Conservation (phyloP, 306 rosid species). For the Quercus agrifolia region DNA sequence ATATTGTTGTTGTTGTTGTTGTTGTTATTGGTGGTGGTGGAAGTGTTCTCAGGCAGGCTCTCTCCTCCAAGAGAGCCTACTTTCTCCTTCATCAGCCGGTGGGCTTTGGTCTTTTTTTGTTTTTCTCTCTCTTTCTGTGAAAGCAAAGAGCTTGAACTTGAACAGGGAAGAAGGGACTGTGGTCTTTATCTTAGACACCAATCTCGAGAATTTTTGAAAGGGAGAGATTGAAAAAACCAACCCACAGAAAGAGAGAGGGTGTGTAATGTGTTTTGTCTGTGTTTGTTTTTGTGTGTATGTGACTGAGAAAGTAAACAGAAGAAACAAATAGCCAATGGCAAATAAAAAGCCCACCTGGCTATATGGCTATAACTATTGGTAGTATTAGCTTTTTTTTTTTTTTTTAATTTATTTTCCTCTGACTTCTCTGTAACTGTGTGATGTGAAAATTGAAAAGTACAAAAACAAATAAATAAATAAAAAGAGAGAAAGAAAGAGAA, state of each 20-base stretch:
- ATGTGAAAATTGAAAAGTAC: conserved; percentile 33
- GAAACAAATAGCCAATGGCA: conserved; percentile 33
- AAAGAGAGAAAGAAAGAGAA: conserved; percentile 12
- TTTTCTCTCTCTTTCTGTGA: neutral
- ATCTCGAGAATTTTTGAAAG: conserved; percentile 46
- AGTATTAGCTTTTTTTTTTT: neutral
- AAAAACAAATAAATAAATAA: conserved; percentile 13
- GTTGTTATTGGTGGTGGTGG: conserved; percentile 18
- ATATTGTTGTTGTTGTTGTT: conserved; percentile 13
- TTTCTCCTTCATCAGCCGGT: conserved; percentile 72
- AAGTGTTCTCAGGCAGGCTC: conserved; percentile 63
- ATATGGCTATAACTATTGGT: neutral
- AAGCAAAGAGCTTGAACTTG: conserved; percentile 9
- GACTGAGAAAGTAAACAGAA: conserved; percentile 32
- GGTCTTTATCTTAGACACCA: conserved; percentile 45
- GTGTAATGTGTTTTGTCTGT: conserved; percentile 13
- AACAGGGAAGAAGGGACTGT: conserved; percentile 10
- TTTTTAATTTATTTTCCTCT: neutral
- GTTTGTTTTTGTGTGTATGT: conserved; percentile 37
- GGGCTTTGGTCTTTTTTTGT: neutral
- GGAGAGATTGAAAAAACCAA: neutral
- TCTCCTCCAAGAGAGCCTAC: conserved; percentile 96
- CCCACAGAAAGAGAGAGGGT: conserved; percentile 36
- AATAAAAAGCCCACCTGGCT: conserved; percentile 36
- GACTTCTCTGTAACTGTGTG: conserved; percentile 29